Evolutionary conservation across 106 monocot genomes (phyloP).

Genomic region (Allium sativum): DNA sequence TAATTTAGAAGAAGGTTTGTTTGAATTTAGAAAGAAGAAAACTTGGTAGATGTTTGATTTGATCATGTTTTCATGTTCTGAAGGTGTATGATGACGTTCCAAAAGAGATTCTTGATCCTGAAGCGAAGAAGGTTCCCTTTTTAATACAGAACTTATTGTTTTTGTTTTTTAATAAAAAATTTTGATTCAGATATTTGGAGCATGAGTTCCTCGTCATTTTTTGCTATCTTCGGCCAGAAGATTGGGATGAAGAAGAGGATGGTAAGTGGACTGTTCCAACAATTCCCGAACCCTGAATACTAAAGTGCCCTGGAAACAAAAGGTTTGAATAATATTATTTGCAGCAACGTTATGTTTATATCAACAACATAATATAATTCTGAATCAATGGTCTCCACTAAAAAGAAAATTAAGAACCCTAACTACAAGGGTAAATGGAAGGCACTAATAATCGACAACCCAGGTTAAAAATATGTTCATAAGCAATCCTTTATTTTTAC

Average conservation of each 20-base stretch:
- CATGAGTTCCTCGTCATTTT: not conserved
- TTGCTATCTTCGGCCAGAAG: conserved; percentile 46
- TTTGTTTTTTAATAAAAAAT: not conserved
- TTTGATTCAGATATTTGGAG: not conserved
- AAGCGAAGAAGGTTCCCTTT: conserved; percentile 51
- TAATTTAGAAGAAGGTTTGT: not conserved
- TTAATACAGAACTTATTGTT: not conserved
- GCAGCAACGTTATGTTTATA: not conserved
- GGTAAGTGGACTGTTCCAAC: conserved; percentile 63
- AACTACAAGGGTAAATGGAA: conserved; percentile 78
- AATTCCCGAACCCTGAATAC: conserved; percentile 30
- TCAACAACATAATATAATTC: not conserved
- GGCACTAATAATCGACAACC: conserved; percentile 70
- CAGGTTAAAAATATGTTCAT: conserved; percentile 19
- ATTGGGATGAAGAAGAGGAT: conserved; percentile 80
- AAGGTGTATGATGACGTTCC: conserved; percentile 62
- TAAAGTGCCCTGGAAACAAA: conserved; percentile 61
- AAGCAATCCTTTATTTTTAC: no score
- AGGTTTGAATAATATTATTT: conserved; percentile 21
- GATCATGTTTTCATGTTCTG: not conserved
- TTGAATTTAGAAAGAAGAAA: no score
- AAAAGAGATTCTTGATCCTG: conserved; percentile 52
- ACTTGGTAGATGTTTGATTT: not conserved
- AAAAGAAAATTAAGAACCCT: conserved; percentile 60
- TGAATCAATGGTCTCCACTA: not conserved